A percentile compares a stretch with the other conserved stretches of the same genome.
Conservation (phyloP, 495 filamentous ascomycete genomes). For the Acidiella bohemica region DNA sequence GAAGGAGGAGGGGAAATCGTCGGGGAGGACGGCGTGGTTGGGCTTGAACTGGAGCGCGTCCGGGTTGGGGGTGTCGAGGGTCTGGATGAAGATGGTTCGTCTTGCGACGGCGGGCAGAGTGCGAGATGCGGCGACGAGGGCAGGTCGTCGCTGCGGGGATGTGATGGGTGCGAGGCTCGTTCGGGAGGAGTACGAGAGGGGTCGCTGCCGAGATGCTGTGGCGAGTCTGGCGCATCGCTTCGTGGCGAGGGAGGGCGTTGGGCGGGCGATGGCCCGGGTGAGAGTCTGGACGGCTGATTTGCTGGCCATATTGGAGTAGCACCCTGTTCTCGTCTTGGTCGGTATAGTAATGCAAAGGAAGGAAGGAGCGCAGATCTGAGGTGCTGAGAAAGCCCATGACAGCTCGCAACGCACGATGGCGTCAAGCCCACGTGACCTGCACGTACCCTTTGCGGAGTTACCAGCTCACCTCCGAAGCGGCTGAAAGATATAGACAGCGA, state of each 20-base stretch:
- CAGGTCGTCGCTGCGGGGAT: conserved; percentile 10
- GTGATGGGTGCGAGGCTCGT: conserved; percentile 7
- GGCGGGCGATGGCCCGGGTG: conserved; percentile 10
- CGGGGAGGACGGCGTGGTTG: conserved; percentile 66
- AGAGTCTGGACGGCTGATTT: conserved; percentile 15
- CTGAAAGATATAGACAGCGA: not conserved
- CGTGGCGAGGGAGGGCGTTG: conserved; percentile 1
- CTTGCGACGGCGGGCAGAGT: conserved; percentile 1
- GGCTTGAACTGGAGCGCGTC: conserved; percentile 93
- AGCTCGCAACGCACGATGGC: too few species aligned
- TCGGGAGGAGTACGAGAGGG: conserved; percentile 12
- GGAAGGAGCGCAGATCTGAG: not conserved
- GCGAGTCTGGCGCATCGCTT: conserved; percentile 11
- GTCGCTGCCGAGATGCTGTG: conserved; percentile 1
- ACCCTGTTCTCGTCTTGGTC: not conserved
- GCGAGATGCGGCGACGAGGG: conserved; percentile 2
- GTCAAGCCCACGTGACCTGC: too few species aligned
- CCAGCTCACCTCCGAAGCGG: not conserved
- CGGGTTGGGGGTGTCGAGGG: conserved; percentile 78
- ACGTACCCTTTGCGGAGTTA: not conserved
- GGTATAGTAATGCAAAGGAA: too few species aligned
- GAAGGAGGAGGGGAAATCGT: conserved; percentile 56
- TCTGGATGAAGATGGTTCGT: conserved; percentile 94
- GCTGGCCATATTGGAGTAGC: conserved; percentile 8
- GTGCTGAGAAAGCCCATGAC: too few species aligned